Conservation (phyloP, 805 yeast species). For the Suhomyces canberraensis region DNA sequence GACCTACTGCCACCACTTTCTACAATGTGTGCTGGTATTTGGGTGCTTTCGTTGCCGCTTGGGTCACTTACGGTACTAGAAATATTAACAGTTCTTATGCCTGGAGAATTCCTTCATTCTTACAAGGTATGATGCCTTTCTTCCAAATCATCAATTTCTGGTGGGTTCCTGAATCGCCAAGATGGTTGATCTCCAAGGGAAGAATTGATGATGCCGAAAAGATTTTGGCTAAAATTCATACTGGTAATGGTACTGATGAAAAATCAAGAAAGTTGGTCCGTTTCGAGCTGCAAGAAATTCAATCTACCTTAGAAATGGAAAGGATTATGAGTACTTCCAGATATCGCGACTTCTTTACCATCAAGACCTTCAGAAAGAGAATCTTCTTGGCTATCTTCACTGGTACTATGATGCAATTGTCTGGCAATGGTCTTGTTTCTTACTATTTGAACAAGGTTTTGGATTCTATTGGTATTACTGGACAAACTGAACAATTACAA, state of each 20-base stretch:
- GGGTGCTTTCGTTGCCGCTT: constrained; percentile 53
- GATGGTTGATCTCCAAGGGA: constrained; percentile 24
- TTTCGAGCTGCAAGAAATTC: constrained; percentile 23
- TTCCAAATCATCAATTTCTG: constrained; percentile 35
- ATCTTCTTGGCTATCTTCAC: constrained; percentile 30
- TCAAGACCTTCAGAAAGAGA: constrained; percentile 42
- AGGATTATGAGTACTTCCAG: constrained; percentile 27
- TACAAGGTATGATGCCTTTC: constrained; percentile 49
- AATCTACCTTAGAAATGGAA: constrained; percentile 36
- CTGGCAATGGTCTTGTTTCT: constrained; percentile 52
- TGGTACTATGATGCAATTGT: constrained; percentile 41
- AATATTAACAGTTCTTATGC: constrained; percentile 29
- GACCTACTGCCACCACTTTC: constrained; percentile 28
- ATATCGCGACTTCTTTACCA: constrained; percentile 37
- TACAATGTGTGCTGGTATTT: constrained; percentile 52
- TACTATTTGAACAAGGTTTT: constrained; percentile 51
- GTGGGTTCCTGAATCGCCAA: constrained; percentile 41
- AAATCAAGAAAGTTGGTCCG: constrained; percentile 15
- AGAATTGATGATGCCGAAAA: constrained; percentile 23
- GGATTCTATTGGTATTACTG: constrained; percentile 51
- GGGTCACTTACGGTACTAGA: constrained; percentile 49
- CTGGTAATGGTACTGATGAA: constrained; percentile 32
- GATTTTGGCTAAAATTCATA: constrained; percentile 37
- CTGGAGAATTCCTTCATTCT: constrained; percentile 55
- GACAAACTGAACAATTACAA: constrained; percentile 41